These are phyloP conservation scores for Sicyos edulis DNA, from an alignment of 306 rosid genomes.

Conservation along the genomic window DNA sequence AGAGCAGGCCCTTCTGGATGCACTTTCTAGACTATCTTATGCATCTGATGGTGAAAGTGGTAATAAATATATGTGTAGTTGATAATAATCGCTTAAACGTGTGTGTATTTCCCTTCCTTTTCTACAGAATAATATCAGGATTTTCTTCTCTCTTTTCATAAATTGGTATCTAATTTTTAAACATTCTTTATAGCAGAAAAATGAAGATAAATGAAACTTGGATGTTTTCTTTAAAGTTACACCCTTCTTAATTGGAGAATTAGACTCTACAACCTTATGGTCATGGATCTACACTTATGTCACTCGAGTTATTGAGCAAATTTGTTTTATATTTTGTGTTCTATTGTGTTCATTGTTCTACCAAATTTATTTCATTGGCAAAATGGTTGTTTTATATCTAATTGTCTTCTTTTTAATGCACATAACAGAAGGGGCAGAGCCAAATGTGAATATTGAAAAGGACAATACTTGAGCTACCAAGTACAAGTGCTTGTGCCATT, in stretches of 20 bases:
- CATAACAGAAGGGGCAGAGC: constrained; percentile 13
- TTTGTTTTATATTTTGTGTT: too few relatives aligned
- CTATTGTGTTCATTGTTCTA: not conserved
- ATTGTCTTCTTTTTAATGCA: constrained; percentile 2
- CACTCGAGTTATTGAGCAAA: too few relatives aligned
- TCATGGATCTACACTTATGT: too few relatives aligned
- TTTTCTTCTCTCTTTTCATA: not conserved
- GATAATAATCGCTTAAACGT: too few relatives aligned
- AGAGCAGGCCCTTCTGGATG: constrained; percentile 72
- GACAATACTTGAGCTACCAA: constrained; percentile 4
- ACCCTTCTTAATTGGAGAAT: too few relatives aligned
- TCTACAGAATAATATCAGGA: constrained; percentile 5
- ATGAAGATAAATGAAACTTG: not conserved
- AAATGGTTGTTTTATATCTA: constrained; percentile 9
- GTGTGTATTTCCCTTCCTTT: not conserved
- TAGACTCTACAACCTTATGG: not conserved
- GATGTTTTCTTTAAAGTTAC: not conserved
- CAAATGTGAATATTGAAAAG: not conserved
- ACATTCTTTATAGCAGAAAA: not conserved
- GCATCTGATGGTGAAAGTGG: constrained; percentile 91
- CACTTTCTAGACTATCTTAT: constrained; percentile 70
- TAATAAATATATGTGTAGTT: constrained; percentile 37
- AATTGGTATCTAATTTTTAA: too few relatives aligned
- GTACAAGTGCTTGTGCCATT: too few relatives aligned
- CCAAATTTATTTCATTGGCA: too few relatives aligned